phyloP scores from a whole-genome alignment of 2,329 filamentous ascomycete genomes.

The Pyrenochaeta sp. region DNA sequence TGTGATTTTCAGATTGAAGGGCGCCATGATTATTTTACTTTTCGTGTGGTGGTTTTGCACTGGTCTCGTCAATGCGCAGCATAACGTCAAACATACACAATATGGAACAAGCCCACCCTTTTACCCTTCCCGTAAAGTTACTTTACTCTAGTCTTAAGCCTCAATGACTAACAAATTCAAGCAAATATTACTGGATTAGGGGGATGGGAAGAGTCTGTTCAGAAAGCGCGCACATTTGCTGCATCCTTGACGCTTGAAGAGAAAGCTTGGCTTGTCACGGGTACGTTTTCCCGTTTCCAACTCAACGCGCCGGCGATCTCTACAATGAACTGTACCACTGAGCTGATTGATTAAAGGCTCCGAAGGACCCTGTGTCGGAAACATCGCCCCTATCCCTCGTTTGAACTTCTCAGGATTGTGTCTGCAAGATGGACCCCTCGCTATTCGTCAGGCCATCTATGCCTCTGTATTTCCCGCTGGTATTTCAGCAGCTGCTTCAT shows the following conservation, averaged over 20 bases:
- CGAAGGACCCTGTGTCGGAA: conserved; percentile 45
- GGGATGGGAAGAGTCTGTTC: conserved; percentile 35
- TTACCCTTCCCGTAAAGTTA: conserved; percentile 34
- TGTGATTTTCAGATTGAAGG: too few species aligned
- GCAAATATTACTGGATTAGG: conserved; percentile 33
- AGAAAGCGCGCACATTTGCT: conserved; percentile 30
- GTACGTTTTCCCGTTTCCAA: too few species aligned
- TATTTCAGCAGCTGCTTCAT: conserved; percentile 49
- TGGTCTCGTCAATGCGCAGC: too few species aligned
- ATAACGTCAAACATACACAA: conserved; percentile 28
- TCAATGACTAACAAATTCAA: neutral
- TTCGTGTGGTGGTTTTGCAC: too few species aligned
- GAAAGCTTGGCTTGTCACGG: conserved; percentile 36
- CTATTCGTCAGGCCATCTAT: conserved; percentile 37
- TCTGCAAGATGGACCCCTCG: conserved; percentile 49
- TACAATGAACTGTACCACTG: too few species aligned
- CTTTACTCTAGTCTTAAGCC: neutral
- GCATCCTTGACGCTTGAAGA: conserved; percentile 30
- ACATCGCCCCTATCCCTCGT: conserved; percentile 45
- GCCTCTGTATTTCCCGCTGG: conserved; percentile 49
- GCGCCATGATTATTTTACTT: too few species aligned
- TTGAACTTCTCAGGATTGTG: conserved; percentile 52
- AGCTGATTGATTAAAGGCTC: too few species aligned
- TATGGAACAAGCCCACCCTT: conserved; percentile 37
- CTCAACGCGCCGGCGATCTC: too few species aligned